Evolutionary conservation across 805 yeast species (phyloP).

Genomic region (Ogataea corticis): DNA sequence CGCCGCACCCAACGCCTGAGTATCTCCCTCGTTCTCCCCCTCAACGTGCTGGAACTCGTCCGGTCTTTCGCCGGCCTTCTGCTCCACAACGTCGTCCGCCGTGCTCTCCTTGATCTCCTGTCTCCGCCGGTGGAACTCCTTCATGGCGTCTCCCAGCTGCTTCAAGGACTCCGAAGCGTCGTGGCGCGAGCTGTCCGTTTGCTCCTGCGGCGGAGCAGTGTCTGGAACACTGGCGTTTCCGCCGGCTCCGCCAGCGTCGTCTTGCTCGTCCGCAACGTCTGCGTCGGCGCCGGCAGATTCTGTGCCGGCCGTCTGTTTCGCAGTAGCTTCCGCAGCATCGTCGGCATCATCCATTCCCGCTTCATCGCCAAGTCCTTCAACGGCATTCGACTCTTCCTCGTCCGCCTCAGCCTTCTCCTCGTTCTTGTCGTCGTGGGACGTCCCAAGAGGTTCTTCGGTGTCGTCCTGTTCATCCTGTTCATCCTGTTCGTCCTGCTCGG

Average conservation of each 20-base stretch:
- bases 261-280: constrained; percentile 43
- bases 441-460: too few species aligned
- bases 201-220: too few species aligned
- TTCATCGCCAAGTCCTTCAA: constrained; percentile 21
- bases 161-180: constrained; percentile 75
- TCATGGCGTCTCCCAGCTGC: constrained; percentile 87
- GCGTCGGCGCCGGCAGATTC: constrained; percentile 41
- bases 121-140: constrained; percentile 87
- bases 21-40: constrained; percentile 73
- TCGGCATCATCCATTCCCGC: constrained; percentile 27
- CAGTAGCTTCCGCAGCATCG: constrained; percentile 36
- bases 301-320: constrained; percentile 34
- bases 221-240: constrained; percentile 34
- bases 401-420: constrained; percentile 29
- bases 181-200: constrained; percentile 60
- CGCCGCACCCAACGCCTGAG: constrained; percentile 94
- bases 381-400: constrained; percentile 27
- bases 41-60: constrained; percentile 86
- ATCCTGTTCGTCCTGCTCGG: constrained; percentile 28
- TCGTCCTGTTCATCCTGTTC: constrained; percentile 22
- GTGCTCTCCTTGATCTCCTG: constrained; percentile 80
- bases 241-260: constrained; percentile 71
- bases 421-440: too few species aligned
- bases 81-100: constrained; percentile 51
- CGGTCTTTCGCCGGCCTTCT: constrained; percentile 64